Base-by-base conservation (phyloP, 495 filamentous ascomycete genomes). In the Neurospora sp. region DNA sequence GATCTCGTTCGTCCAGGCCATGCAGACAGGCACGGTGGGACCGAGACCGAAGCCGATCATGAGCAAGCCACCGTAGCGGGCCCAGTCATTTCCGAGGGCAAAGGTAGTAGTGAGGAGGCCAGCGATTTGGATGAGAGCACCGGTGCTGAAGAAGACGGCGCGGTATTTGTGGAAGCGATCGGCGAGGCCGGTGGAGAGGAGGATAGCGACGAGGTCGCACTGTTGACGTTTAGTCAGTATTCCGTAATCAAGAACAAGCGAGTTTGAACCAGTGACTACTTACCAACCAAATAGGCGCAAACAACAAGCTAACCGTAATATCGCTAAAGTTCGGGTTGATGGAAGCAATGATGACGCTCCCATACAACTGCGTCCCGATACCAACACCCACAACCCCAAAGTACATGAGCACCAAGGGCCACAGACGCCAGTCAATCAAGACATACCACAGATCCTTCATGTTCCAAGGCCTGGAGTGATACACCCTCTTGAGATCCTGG, bases 361-460 rank as follows among this genome's bases (percentile, higher is more conserved):
- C 92, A 77, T 97, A 97, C 65, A 90, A 88, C 82, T 97, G 93
- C 3, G 93, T 91, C 48, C 94, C 94, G 70, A 96, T 96, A 1
- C 94, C 94, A 8, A 96, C 94, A 39, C 94, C 94, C 6, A 97
- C 94, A 9, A 97, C 94, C 17, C 94, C 94, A 80, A 97, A 97
- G 80, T 97, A 97, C 94, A 97, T 97, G 44, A 95, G 75, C 9
- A 91, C 84, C 70, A 97, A 79, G 0, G 94, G 94, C 90, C 92
- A 97, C 22, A 97, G 81, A 3, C 93, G 87, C 93, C 93, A 97
- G 79, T 97, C 94, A 44, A 89, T 83, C 31, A 97, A 81, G 4
- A 97, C 90, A 39, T 83, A 78, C 16, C 83, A 79, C 4, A 97
- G 83, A 73, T 97, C 92, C 61, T 81, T 85, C 44, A 91, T 48